These are phyloP conservation scores for Penicillium palitans DNA, from an alignment of 2,329 filamentous ascomycete species.

Conservation along the genomic window DNA sequence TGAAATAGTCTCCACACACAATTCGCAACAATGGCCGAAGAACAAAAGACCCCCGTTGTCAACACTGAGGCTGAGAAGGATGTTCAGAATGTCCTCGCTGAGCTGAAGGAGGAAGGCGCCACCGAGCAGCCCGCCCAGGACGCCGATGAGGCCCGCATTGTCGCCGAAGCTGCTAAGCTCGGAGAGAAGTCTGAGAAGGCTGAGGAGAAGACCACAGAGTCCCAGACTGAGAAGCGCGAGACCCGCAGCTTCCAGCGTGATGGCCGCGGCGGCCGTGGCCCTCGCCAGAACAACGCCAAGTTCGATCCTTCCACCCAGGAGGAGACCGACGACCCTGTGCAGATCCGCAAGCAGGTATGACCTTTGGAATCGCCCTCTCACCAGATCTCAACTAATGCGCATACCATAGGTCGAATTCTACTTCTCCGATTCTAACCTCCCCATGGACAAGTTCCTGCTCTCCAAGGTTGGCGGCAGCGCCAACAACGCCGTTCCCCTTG, in stretches of 20 bases:
- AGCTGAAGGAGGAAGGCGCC: slow-evolving; percentile 40
- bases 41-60: slow-evolving; percentile 36
- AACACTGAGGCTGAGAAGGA: slow-evolving; percentile 49
- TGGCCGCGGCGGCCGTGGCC: slow-evolving; percentile 30
- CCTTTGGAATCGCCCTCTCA: too few species aligned
- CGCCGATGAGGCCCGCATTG: slow-evolving; percentile 40
- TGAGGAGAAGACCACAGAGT: slow-evolving; percentile 27
- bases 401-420: slow-evolving; percentile 81
- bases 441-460: slow-evolving; percentile 84
- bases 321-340: slow-evolving; percentile 72
- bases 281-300: slow-evolving; percentile 59
- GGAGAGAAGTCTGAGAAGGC: slow-evolving; percentile 41
- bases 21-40: slow-evolving; percentile 36
- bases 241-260: slow-evolving; percentile 28
- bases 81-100: slow-evolving; percentile 47
- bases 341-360: slow-evolving; percentile 78
- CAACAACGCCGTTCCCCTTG: slow-evolving; percentile 71
- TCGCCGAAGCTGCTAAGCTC: slow-evolving; percentile 39
- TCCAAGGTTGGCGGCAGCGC: slow-evolving; percentile 73
- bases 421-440: slow-evolving; percentile 88
- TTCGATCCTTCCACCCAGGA: slow-evolving; percentile 67
- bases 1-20: slow-evolving; percentile 9
- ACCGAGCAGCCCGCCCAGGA: slow-evolving; percentile 27
- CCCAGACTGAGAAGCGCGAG: slow-evolving; percentile 25
- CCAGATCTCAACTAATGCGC: slow-evolving; percentile 6